Base-by-base conservation (phyloP, 768 basidiomycete genomes). In the Lactarius sanguifluus region DNA sequence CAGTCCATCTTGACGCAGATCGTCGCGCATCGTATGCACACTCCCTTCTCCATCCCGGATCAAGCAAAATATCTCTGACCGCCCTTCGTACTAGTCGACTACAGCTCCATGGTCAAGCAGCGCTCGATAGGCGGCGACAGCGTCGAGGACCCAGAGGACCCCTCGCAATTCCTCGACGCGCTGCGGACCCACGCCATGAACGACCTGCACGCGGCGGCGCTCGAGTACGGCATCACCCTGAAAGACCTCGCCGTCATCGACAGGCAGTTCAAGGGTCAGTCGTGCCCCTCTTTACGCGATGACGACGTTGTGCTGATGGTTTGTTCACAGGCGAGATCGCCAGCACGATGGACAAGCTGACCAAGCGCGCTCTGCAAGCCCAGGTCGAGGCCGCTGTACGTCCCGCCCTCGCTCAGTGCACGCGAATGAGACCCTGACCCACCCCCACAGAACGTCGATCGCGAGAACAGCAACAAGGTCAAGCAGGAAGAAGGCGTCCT, bases 181-280 rank as follows among this genome's bases (percentile, higher is more conserved):
- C 79, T 94, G 43, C 79, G 91, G 28, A 91, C 87, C 5, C 86
- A 89, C 47, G 92, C 92, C 9, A 91, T 93, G 89, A 92, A 94
- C 73, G 92, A 94, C 64, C 84, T 94, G 80, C 88, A 90, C 64
- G 79, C 86, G 62, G 92, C 90, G 25, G 90, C 92, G 3, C 76
- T 90, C 50, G 91, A 92, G 72, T 94, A 94, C 69, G 92, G 92
- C 8, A 94, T 93, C 59, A 78, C 89, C 41, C 75, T 94, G 58
- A 91, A 91, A 76, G 92, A 94, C 69, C 84, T 93, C 43, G 92
- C 91, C 62, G 92, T 94, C 62, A 93, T 93, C 65, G 91, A 93
- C 73, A 81, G 92, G 36, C 89, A 92, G 71, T 94, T 94, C 81
- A 93, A 94, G 79, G 91, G 77, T 74, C 28, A n/a, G 69, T 13